Percentiles rank a stretch among this genome's conserved stretches.
Evolutionary conservation across 257 asterid species (phyloP).

Genomic region (Penstemon davidsonii): DNA sequence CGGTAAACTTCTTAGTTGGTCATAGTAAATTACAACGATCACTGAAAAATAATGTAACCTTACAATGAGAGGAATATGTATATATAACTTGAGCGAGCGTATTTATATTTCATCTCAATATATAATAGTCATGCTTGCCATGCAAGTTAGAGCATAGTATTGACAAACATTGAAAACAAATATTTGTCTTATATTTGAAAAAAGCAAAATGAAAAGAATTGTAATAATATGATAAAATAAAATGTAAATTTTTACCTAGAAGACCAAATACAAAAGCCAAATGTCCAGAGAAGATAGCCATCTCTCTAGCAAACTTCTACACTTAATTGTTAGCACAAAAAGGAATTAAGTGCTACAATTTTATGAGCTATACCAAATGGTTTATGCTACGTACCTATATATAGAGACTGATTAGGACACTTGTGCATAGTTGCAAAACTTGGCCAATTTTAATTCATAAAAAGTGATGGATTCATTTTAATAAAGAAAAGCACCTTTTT

Average conservation of each 20-base stretch:
- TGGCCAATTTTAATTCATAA: constrained; percentile 21
- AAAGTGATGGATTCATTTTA: constrained; percentile 24
- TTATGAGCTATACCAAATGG: constrained; percentile 27
- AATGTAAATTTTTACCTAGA: constrained; percentile 30
- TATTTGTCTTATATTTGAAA: background rate
- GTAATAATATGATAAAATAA: background rate
- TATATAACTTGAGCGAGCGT: no score
- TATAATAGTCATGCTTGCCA: no score
- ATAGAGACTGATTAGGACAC: constrained; percentile 28
- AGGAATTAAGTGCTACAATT: background rate
- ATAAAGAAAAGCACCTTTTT: constrained; percentile 28
- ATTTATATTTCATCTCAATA: no score
- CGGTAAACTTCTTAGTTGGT: no score
- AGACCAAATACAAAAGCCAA: constrained; percentile 41
- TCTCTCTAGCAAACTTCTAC: background rate
- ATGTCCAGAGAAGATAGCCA: constrained; percentile 1
- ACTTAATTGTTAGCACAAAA: no score
- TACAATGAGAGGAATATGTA: no score
- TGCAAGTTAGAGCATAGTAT: no score
- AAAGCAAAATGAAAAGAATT: background rate
- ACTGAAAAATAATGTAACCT: no score
- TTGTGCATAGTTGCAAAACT: constrained; percentile 18
- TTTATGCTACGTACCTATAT: constrained; percentile 37
- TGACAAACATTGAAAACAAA: no score
- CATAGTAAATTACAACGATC: no score